Conservation (phyloP, 768 basidiomycete species). For the Lyophyllum semitale region DNA sequence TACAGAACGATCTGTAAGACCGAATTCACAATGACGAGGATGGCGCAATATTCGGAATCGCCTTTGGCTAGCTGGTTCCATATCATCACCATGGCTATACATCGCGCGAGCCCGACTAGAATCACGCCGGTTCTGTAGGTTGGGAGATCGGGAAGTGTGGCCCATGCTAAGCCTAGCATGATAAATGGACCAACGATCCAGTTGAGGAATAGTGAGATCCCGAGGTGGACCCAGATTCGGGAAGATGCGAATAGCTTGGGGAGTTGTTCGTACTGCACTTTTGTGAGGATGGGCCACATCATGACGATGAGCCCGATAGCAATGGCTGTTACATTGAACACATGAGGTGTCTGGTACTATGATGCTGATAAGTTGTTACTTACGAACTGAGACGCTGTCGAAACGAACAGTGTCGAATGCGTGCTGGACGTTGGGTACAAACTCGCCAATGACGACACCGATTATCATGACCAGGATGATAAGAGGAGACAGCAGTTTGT, state of each 20-base stretch:
- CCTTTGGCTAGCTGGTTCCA: constrained; percentile 79
- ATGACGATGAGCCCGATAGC: constrained; percentile 81
- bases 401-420: constrained; percentile 67
- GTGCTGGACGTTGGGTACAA: constrained; percentile 55
- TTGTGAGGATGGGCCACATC: constrained; percentile 84
- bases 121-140: constrained; percentile 79
- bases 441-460: constrained; percentile 76
- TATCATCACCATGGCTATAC: constrained; percentile 78
- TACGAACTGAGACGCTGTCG: constrained; percentile 76
- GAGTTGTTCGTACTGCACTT: constrained; percentile 76
- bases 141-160: constrained; percentile 77
- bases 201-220: constrained; percentile 68
- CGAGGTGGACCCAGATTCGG: constrained; percentile 67
- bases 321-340: constrained; percentile 54
- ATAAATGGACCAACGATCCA: constrained; percentile 82
- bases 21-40: constrained; percentile 81
- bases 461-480: constrained; percentile 75
- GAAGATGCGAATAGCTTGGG: constrained; percentile 53
- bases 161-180: constrained; percentile 88
- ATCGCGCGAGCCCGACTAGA: constrained; percentile 77
- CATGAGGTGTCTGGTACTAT: neutral
- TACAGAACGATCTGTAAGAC: constrained; percentile 76
- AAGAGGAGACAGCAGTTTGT: constrained; percentile 30
- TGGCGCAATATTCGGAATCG: constrained; percentile 71
- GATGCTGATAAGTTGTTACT: constrained; percentile 29